Evolutionary conservation across 768 basidiomycete species (phyloP), one percentile per base, ranked within the genome.

Genomic region (Lanmaoa pseudosensibilis): DNA sequence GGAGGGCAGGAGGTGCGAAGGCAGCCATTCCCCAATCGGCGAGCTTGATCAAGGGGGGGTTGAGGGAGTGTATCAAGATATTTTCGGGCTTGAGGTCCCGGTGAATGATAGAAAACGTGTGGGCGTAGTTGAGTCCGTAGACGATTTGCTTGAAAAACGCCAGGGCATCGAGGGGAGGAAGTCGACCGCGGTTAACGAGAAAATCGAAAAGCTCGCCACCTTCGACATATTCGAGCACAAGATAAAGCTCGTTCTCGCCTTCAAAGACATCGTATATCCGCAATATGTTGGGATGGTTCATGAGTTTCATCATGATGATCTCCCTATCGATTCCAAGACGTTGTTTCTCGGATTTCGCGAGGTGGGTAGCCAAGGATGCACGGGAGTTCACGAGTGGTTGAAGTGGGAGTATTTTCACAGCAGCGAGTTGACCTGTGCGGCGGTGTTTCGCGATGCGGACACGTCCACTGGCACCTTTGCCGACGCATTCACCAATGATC

Each of bases 1-100:
- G 82, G 41, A 88, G 80, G 39, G 86, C 83, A 38, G 90, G 90
- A 39, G 90, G 88, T 56, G 94, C 92, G 67, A 97, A 92, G 11
- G 95, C 92, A 25, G 96, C 95, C 96, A 98, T 97, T 21, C 96
- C 96, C 85, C 96, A 98, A 74, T 98, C 96, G 23, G 94, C 95
- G 41, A 98, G 90, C 78, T 98, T 98, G 77, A 98, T 83, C 66
- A 93, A 79, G 37, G 88, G 88, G 32, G 88, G 88, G 37, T 82
- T 79, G 53, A 91, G 75, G 41, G 88, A 87, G 46, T 94, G 89
- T 52, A 98, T 89, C 38, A 99, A 79, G 50, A 98, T 90, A 68
- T 98, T 98, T 77, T 98, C 96, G 3, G 96, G 96, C 72, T 98
- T 98, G 64, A 99, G 85, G 73, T 99, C 96, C 25, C 96, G 91